Conservation (phyloP, 169 alveolate genomes). For the Amoebophrya sp. region DNA sequence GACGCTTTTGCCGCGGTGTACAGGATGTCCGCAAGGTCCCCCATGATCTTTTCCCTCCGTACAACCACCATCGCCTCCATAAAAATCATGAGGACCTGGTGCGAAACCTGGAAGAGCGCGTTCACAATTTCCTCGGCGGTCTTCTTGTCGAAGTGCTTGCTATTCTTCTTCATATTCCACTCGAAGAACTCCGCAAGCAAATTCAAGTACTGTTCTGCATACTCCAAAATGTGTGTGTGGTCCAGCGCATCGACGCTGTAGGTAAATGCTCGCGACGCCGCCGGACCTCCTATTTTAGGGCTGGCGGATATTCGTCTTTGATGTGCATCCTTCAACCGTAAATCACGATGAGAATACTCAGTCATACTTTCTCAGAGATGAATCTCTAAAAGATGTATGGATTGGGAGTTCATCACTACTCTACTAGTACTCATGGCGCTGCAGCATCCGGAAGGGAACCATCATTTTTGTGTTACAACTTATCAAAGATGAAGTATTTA, state of each 20-base stretch:
- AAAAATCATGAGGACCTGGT: not conserved
- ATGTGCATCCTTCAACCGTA: too few relatives aligned
- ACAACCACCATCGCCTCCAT: not conserved
- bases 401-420: too few relatives aligned
- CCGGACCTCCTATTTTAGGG: too few relatives aligned
- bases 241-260: not conserved
- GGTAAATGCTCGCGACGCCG: not conserved
- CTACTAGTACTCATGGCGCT: not conserved
- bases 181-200: not conserved
- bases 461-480: not conserved
- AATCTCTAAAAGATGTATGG: not conserved
- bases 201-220: not conserved
- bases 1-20: not conserved
- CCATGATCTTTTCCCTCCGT: not conserved
- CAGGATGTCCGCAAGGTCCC: not conserved
- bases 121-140: not conserved
- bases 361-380: too few relatives aligned
- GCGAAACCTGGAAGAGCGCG: not conserved
- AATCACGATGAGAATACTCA: too few relatives aligned
- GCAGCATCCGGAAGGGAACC: not conserved
- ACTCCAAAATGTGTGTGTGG: not conserved
- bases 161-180: not conserved
- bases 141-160: not conserved
- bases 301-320: too few relatives aligned
- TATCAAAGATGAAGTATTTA: not conserved